These are phyloP conservation scores for Moesziomyces parantarcticus DNA, from an alignment of 1,284 basidiomycete genomes.

Conservation along the genomic window DNA sequence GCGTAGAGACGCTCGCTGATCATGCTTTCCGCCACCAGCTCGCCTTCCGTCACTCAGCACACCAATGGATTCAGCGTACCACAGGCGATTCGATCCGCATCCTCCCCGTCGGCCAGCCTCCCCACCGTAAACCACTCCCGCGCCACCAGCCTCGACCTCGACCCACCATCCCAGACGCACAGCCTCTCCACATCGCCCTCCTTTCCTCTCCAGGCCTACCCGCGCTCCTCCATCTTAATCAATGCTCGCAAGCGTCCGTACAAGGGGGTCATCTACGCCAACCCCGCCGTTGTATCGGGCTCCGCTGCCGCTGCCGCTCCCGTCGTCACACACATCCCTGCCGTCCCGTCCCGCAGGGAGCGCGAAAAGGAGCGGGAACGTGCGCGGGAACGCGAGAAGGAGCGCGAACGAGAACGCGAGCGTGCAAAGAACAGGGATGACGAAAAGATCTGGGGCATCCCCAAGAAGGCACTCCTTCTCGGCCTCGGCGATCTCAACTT, in stretches of 20 bases:
- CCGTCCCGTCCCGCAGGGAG: slow-evolving; percentile 43
- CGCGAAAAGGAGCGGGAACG: slow-evolving; percentile 49
- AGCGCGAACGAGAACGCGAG: slow-evolving; percentile 41
- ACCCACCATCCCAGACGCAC: slow-evolving; percentile 9
- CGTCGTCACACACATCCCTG: slow-evolving; percentile 50
- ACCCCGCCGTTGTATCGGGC: slow-evolving; percentile 5
- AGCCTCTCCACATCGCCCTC: slow-evolving; percentile 28
- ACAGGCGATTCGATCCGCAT: slow-evolving; percentile 28
- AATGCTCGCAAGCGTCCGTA: slow-evolving; percentile 44
- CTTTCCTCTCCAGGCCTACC: slow-evolving; percentile 14
- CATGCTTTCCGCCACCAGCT: slow-evolving; percentile 38
- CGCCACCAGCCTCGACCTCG: slow-evolving; percentile 33
- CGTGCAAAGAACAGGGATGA: slow-evolving; percentile 44
- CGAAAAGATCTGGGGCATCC: slow-evolving; percentile 62
- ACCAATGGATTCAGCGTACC: slow-evolving; percentile 27
- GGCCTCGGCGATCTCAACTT: slow-evolving; percentile 61
- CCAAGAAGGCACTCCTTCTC: slow-evolving; percentile 59
- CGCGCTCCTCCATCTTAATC: slow-evolving; percentile 48
- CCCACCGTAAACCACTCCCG: slow-evolving; percentile 24
- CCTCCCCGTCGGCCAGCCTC: slow-evolving; percentile 27
- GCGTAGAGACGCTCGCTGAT: neutral
- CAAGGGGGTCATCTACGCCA: slow-evolving; percentile 36
- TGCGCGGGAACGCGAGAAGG: slow-evolving; percentile 43
- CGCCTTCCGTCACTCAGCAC: slow-evolving; percentile 27
- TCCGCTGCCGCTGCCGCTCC: slow-evolving; percentile 21